Evolutionary conservation across 2,329 filamentous ascomycete genomes (phyloP).

Genomic region (Colletotrichum sp.): DNA sequence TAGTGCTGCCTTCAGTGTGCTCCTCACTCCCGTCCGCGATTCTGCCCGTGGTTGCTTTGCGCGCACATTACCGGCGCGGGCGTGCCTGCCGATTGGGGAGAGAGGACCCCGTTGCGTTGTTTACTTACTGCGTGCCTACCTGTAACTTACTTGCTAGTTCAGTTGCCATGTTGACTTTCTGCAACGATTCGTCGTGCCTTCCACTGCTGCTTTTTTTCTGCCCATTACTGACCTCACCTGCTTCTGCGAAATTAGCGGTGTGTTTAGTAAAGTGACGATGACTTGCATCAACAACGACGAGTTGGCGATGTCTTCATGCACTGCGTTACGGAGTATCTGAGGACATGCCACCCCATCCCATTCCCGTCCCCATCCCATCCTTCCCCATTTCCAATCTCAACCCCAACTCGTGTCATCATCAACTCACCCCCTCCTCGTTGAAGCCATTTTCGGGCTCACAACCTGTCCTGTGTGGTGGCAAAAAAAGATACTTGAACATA

Average conservation of each 20-base stretch:
- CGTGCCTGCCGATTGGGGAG: constrained; percentile 2
- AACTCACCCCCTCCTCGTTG: background rate
- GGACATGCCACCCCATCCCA: background rate
- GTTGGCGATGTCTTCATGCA: constrained; percentile 4
- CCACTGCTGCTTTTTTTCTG: background rate
- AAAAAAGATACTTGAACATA: background rate
- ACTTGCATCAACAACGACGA: constrained; percentile 7
- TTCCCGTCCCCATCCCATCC: background rate
- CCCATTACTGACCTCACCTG: background rate
- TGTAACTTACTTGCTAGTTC: background rate
- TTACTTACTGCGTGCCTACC: background rate
- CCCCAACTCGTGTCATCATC: background rate
- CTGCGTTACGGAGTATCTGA: background rate
- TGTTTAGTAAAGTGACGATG: constrained; percentile 9
- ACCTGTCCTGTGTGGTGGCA: background rate
- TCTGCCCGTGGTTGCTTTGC: background rate
- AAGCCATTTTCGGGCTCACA: background rate
- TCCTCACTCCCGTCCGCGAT: background rate
- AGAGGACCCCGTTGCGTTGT: background rate
- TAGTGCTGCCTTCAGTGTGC: background rate
- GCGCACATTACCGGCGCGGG: background rate
- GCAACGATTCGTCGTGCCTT: background rate
- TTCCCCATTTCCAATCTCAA: background rate
- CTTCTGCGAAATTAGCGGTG: background rate
- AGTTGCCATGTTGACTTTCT: background rate